phyloP scores from a whole-genome alignment of 2,329 filamentous ascomycete species.

The Penicillium occitanis region DNA sequence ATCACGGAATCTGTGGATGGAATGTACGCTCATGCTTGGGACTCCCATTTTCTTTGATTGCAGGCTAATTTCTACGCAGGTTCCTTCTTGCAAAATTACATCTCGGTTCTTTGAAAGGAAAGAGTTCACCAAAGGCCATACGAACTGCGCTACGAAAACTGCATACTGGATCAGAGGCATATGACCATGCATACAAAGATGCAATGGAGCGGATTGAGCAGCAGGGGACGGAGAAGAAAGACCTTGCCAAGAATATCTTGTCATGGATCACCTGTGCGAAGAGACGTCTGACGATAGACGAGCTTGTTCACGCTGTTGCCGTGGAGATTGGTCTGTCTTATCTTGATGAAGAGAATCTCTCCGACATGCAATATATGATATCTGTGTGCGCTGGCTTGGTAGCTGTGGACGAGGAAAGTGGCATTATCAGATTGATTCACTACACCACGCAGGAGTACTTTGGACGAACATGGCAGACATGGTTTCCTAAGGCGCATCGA shows the following conservation, averaged over 20 bases:
- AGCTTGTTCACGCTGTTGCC: slow-evolving; percentile 48
- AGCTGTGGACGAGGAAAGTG: slow-evolving; percentile 32
- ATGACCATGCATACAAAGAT: slow-evolving; percentile 43
- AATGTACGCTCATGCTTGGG: slow-evolving; percentile 32
- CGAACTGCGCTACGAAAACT: slow-evolving; percentile 34
- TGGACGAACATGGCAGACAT: slow-evolving; percentile 51
- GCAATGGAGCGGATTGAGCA: slow-evolving; percentile 42
- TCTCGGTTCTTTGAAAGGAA: slow-evolving; percentile 25
- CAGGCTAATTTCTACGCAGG: slow-evolving; percentile 21
- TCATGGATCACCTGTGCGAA: slow-evolving; percentile 45
- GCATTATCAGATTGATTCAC: slow-evolving; percentile 36
- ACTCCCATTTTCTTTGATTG: background rate
- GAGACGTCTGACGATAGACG: slow-evolving; percentile 33
- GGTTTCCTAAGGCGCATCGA: slow-evolving; percentile 30
- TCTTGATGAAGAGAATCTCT: slow-evolving; percentile 38
- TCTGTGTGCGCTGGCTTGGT: slow-evolving; percentile 37
- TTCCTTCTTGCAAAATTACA: slow-evolving; percentile 32
- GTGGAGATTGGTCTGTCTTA: slow-evolving; percentile 29
- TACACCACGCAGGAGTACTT: slow-evolving; percentile 32
- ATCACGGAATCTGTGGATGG: slow-evolving; percentile 32
- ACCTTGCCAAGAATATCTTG: slow-evolving; percentile 42
- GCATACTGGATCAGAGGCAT: slow-evolving; percentile 31
- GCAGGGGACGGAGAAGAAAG: slow-evolving; percentile 39
- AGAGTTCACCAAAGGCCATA: slow-evolving; percentile 33
- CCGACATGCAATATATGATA: slow-evolving; percentile 31